phyloP scores from a whole-genome alignment of 73 alveolate species.

The Effrenium voratum region DNA sequence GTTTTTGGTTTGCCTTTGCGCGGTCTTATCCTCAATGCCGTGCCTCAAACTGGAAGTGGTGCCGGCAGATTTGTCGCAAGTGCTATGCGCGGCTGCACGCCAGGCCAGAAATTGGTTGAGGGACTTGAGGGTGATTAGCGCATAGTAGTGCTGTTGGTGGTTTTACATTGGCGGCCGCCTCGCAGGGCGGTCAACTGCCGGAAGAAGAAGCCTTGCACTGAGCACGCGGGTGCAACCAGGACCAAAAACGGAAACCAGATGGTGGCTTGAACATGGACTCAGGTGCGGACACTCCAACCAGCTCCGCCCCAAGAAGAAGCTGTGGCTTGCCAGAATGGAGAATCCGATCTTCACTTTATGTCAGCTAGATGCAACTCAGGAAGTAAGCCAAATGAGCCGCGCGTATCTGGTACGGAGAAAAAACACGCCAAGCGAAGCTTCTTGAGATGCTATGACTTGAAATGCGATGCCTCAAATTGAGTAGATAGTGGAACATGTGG shows the following conservation, averaged over 20 bases:
- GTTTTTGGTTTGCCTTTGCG: neutral
- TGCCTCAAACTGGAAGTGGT: neutral
- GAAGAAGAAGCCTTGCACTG: conserved; percentile 98
- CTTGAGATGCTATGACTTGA: too few species aligned
- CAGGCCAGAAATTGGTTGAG: neutral
- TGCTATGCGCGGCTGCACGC: conserved; percentile 93
- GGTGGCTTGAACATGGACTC: neutral
- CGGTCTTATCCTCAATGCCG: neutral
- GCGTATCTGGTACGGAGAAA: too few species aligned
- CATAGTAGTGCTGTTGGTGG: neutral
- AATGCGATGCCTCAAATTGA: too few species aligned
- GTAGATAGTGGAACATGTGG: too few species aligned
- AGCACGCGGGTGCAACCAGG: neutral
- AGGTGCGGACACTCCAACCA: conserved; percentile 48
- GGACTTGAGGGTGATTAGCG: neutral
- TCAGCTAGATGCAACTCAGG: conserved; percentile 35
- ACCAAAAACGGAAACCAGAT: neutral
- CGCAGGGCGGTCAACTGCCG: conserved; percentile 99
- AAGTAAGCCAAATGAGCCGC: conserved; percentile 10
- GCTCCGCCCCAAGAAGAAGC: conserved; percentile 58
- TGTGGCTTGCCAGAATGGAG: neutral
- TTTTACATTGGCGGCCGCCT: conserved; percentile 90
- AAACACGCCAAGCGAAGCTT: too few species aligned
- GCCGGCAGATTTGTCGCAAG: conserved; percentile 30
- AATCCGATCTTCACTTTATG: too few species aligned